A percentile compares a stretch with the other conserved stretches of the same genome.
Evolutionary conservation across 768 basidiomycete genomes (phyloP).

Genomic region (Tulasnella sp.): DNA sequence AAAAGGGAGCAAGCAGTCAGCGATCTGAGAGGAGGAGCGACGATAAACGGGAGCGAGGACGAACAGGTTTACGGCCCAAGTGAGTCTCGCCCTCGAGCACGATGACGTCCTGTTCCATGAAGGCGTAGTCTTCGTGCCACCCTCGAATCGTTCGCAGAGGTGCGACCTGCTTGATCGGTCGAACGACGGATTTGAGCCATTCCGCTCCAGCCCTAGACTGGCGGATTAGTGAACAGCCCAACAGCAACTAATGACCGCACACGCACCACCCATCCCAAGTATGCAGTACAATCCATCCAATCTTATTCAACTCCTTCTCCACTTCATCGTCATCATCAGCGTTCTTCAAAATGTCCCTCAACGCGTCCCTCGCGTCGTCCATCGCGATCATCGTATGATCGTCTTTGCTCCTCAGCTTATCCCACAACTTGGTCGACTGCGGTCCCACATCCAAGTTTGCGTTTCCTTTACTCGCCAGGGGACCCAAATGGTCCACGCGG

Average conservation of each 20-base stretch:
- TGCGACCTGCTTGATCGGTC: conserved; percentile 42
- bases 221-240: background rate
- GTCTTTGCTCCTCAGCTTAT: conserved; percentile 32
- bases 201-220: conserved; percentile 43
- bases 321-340: conserved; percentile 37
- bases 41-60: background rate
- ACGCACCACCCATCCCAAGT: conserved; percentile 46
- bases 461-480: background rate
- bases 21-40: background rate
- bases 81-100: conserved; percentile 45
- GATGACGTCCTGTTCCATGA: conserved; percentile 41
- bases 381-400: conserved; percentile 37
- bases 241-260: background rate
- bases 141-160: conserved; percentile 43
- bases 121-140: conserved; percentile 43
- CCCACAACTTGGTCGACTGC: background rate
- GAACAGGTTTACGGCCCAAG: conserved; percentile 41
- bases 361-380: conserved; percentile 35
- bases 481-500: conserved; percentile 42
- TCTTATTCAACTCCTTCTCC: conserved; percentile 39
- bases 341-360: conserved; percentile 29
- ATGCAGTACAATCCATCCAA: conserved; percentile 45
- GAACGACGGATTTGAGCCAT: conserved; percentile 44
- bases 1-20: background rate
- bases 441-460: background rate